Base-by-base conservation (phyloP, 163 green algal genomes). In the Dunaliella salina region DNA sequence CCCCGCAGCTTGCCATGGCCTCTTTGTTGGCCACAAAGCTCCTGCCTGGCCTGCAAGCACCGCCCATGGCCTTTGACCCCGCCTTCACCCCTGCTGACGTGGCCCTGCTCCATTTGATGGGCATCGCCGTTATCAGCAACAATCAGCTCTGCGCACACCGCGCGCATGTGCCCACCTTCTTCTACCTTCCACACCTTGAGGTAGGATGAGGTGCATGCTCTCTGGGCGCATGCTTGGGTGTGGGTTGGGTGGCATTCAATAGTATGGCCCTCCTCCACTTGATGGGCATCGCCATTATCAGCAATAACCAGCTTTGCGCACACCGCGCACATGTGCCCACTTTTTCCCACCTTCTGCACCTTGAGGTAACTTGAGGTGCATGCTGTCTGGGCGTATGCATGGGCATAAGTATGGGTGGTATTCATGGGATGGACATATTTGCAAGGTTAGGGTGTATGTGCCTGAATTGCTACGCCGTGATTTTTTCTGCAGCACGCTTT, bases 341-440 rank as follows among this genome's bases (percentile, higher is more conserved):
- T 0, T 87, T 97, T 35, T 97, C 96, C 86, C 97, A 94, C 88
- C 89, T 97, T 83, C 93, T 94, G 1, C 94, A 97, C 86, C 95
- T 93, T 80, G 94, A 96, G 85, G 84, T 75, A 12, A 8, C 8
- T 29, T 29, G 4, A 50, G 40, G 40, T 50, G 40, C 40, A 50
- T 50, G 40, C 8, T 8, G 8, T 50, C 4, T 50, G 40, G 40
- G 40, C 40, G 40, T 50, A 50, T 3, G 40, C 8, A 50, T 50
- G 40, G 40, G 40, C 40, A 15, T 50, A 3, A 8, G 40, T 50
- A 50, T 50, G 40, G 40, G 40, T 50, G 40, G n/a, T n/a, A n/a
- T n/a, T n/a, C n/a, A n/a, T n/a, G n/a, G n/a, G n/a, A n/a, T n/a
- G n/a, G n/a, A n/a, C n/a, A n/a, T n/a, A n/a, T n/a, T n/a, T n/a